Conservation (phyloP, 495 filamentous ascomycete species). For the Friedmanniomyces simplex region DNA sequence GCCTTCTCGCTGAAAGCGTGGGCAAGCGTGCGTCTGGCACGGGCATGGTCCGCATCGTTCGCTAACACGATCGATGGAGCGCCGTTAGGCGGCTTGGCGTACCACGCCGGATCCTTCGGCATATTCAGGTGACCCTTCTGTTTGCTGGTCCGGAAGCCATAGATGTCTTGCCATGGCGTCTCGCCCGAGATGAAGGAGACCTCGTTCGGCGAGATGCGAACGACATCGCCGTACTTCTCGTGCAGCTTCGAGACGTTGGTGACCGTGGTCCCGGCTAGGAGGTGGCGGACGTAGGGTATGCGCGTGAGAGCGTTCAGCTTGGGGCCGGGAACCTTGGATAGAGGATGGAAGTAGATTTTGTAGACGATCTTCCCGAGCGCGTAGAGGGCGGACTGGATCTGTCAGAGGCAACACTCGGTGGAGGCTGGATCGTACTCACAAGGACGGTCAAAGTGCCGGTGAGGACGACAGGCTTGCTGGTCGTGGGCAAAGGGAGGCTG, state of each 20-base stretch:
- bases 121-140: conserved; percentile 16
- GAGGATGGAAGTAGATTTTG: conserved; percentile 42
- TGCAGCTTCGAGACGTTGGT: conserved; percentile 15
- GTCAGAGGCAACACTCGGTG: not conserved
- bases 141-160: conserved; percentile 20
- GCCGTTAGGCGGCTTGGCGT: conserved; percentile 7
- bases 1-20: conserved; percentile 34
- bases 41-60: conserved; percentile 23
- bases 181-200: conserved; percentile 21
- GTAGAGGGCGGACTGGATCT: not conserved
- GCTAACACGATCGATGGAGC: conserved; percentile 25
- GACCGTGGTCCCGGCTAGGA: conserved; percentile 12
- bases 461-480: not conserved
- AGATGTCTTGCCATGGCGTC: conserved; percentile 25
- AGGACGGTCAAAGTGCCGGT: not conserved
- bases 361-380: conserved; percentile 25
- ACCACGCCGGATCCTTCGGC: conserved; percentile 28
- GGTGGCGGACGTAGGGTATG: conserved; percentile 16
- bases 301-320: conserved; percentile 19
- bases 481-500: not conserved
- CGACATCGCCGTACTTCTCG: conserved; percentile 21
- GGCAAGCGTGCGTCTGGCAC: conserved; percentile 20
- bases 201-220: conserved; percentile 23
- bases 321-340: conserved; percentile 41
- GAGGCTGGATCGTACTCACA: not conserved